Evolutionary conservation across 1,284 basidiomycete genomes (phyloP).

Genomic region (Cryptococcus neoformans): DNA sequence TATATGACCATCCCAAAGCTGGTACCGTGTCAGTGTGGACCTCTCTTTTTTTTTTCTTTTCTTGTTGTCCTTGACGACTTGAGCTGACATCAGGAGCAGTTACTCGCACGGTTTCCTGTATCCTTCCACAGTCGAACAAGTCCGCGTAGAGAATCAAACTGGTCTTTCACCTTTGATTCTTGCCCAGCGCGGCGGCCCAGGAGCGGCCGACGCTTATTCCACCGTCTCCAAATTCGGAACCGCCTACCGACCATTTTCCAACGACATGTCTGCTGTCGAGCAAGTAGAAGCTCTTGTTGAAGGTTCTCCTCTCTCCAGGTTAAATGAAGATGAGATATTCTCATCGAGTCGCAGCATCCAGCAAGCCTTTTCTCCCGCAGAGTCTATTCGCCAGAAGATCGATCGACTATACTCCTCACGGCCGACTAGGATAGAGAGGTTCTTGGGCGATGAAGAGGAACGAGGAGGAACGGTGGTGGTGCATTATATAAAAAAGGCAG

Average conservation of each 20-base stretch:
- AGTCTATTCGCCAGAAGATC: conserved; percentile 54
- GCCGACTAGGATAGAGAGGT: conserved; percentile 55
- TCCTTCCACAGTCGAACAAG: conserved; percentile 76
- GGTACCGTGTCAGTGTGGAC: conserved; percentile 70
- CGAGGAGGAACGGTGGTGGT: conserved; percentile 92
- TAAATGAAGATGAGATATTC: background rate
- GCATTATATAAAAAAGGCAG: conserved; percentile 94
- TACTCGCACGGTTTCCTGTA: conserved; percentile 98
- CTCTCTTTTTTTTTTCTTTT: background rate
- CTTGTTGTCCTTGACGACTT: background rate
- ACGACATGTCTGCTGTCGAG: conserved; percentile 62
- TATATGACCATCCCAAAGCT: conserved; percentile 94
- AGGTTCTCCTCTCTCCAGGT: conserved; percentile 54
- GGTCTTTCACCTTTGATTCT: conserved; percentile 21
- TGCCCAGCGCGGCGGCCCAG: conserved; percentile 20
- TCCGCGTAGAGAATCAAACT: conserved; percentile 52
- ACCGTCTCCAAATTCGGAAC: conserved; percentile 81
- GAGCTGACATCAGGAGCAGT: conserved; percentile 44
- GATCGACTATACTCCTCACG: conserved; percentile 29
- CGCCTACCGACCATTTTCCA: conserved; percentile 69
- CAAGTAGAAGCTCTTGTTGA: conserved; percentile 91
- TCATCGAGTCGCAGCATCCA: background rate
- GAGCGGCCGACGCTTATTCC: conserved; percentile 61
- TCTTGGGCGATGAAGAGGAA: conserved; percentile 54
- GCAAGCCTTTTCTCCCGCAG: conserved; percentile 2